Conservation (phyloP, 116 monocot species). For the Phalaenopsis hybrid region DNA sequence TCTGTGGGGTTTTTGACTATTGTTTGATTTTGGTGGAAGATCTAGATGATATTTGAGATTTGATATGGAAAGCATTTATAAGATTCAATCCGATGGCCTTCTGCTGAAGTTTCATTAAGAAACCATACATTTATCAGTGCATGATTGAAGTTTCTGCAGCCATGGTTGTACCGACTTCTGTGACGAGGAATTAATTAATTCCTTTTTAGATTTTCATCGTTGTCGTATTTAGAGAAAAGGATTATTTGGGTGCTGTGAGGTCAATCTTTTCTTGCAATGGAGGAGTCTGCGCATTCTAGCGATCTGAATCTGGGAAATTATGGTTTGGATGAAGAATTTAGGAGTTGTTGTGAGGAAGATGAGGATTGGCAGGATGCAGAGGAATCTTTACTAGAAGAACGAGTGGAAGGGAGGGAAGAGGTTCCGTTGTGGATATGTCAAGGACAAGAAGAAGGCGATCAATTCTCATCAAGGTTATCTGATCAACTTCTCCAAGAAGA, state of each 20-base stretch:
- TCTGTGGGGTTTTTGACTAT: not conserved
- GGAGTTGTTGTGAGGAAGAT: conserved; percentile 70
- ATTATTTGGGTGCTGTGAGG: not conserved
- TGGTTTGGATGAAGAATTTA: conserved; percentile 61
- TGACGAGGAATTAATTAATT: too few relatives aligned
- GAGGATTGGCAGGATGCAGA: conserved; percentile 76
- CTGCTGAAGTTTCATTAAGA: too few relatives aligned
- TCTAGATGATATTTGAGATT: not conserved
- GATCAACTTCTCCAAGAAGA: not conserved
- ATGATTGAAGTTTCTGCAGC: too few relatives aligned
- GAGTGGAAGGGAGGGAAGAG: not conserved
- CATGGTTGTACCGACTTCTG: too few relatives aligned
- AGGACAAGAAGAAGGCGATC: conserved; percentile 39
- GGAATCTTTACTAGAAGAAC: conserved; percentile 30
- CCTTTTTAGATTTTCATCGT: too few relatives aligned
- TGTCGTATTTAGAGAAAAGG: too few relatives aligned
- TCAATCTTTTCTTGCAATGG: conserved; percentile 17
- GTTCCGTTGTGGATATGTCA: not conserved
- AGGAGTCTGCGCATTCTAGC: conserved; percentile 3
- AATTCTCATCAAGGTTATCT: conserved; percentile 47
- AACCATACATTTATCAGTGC: too few relatives aligned
- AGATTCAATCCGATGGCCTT: conserved; percentile 1
- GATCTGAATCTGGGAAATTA: conserved; percentile 16
- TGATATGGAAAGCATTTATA: not conserved
- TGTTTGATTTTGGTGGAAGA: conserved; percentile 12